phyloP scores from a whole-genome alignment of 352 stramenopile genomes.

The Globisporangium solare region DNA sequence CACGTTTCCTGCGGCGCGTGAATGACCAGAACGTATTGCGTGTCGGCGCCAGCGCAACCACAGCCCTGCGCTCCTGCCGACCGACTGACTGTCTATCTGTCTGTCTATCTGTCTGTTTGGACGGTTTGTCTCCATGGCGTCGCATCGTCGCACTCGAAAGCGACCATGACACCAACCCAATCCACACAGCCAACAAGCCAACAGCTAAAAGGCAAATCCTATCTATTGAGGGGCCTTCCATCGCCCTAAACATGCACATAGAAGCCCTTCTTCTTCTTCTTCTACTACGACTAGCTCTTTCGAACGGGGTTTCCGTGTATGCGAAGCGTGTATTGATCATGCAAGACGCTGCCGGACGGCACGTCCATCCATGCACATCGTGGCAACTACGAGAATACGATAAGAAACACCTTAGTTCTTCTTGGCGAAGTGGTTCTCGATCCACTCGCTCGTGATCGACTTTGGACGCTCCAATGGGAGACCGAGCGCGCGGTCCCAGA shows the following conservation, averaged over 20 bases:
- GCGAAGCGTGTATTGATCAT: neutral
- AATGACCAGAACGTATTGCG: constrained; percentile 5
- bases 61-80: too few species aligned
- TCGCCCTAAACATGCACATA: neutral
- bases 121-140: too few species aligned
- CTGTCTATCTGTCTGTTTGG: too few species aligned
- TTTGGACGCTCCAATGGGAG: constrained; percentile 98
- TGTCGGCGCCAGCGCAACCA: neutral
- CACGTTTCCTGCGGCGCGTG: constrained; percentile 4
- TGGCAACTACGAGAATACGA: constrained; percentile 8
- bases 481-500: constrained; percentile 96
- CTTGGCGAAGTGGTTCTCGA: constrained; percentile 93
- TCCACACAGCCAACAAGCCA: neutral
- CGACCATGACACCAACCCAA: too few species aligned
- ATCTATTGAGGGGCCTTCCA: neutral
- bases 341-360: too few species aligned
- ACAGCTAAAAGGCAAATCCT: neutral
- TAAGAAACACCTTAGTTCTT: constrained; percentile 46
- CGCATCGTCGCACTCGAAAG: too few species aligned
- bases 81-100: too few species aligned
- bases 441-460: constrained; percentile 98
- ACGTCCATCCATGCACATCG: neutral
- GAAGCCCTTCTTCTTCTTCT: neutral
- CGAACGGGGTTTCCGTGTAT: neutral
- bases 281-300: neutral